These are phyloP conservation scores for Prunus davidiana DNA, from an alignment of 306 rosid species.

Conservation along the genomic window DNA sequence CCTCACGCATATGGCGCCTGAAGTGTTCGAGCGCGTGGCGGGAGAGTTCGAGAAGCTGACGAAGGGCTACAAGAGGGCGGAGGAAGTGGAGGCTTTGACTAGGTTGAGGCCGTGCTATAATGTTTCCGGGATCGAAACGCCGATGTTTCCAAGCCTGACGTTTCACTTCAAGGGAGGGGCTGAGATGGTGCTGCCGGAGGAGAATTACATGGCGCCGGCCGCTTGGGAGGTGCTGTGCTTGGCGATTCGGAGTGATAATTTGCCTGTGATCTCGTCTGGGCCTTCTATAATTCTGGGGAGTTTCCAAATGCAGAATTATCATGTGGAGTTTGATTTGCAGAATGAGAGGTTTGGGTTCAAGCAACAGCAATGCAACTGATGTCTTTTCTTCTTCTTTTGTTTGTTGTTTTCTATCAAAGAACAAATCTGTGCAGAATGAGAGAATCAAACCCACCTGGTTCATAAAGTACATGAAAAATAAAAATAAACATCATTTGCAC, in stretches of 20 bases:
- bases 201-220: constrained; percentile 41
- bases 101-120: constrained; percentile 63
- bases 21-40: constrained; percentile 41
- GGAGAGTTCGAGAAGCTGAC: constrained; percentile 49
- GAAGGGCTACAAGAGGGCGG: constrained; percentile 47
- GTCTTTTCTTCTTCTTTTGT: too few relatives aligned
- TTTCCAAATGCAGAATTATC: constrained; percentile 50
- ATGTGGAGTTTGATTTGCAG: too few relatives aligned
- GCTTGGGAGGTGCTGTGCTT: constrained; percentile 40
- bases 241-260: constrained; percentile 37
- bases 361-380: too few relatives aligned
- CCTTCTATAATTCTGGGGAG: constrained; percentile 73
- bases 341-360: too few relatives aligned
- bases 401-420: too few relatives aligned
- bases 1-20: constrained; percentile 57
- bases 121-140: constrained; percentile 16
- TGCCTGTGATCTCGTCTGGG: constrained; percentile 28
- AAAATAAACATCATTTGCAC: too few relatives aligned
- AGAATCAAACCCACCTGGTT: too few relatives aligned
- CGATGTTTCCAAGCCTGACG: constrained; percentile 43
- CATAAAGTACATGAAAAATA: too few relatives aligned
- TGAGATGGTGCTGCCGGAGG: constrained; percentile 44
- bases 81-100: constrained; percentile 38
- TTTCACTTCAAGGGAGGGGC: constrained; percentile 80
- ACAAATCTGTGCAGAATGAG: too few relatives aligned